Evolutionary conservation across 2,329 filamentous ascomycete species (phyloP), one percentile per base, ranked within the genome.

Genomic region (Alternaria arbusti): DNA sequence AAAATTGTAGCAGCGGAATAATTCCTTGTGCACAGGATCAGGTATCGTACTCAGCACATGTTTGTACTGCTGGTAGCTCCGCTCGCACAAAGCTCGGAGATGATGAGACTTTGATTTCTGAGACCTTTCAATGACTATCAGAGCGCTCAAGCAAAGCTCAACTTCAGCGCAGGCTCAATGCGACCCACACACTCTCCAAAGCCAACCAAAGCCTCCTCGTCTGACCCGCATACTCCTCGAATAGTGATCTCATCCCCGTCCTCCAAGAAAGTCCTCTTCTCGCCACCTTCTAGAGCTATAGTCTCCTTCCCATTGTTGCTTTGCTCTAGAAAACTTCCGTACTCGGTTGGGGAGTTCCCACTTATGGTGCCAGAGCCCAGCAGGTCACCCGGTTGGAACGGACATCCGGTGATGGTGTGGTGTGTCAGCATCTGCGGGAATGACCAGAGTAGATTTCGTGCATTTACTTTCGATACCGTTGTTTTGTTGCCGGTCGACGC

Each of bases 391-490:
- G 89, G 86, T 50, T 88, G 86, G 84, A 96, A 85, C 4, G 89
- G 88, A 77, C 92, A 96, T 6, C 92, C 92, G 1, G 90, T 91
- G 50, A 92, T 86, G 1, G 90, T 89, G 76, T 95, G 92, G 76
- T 95, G 92, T 1, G 92, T 87, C 44, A 95, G 83, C 91, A 94
- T 94, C 78, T 95, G 92, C 5, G 90, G 87, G 80, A 94, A 95
- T 0, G 91, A 94, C 85, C 89, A 95, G n/a, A 95, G 84, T 11
- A 95, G 83, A 72, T 94, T 86, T 68, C 84, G 87, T 10, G 89
- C 86, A 85, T 90, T 64, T 85, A 90, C 65, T 81, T 84, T 74
- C 1, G 86, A 84, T 50, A 94, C 86, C 0, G 86, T 87, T 0
- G 87, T 88, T 0, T 85, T 81, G 54, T 82, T 81, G 28, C 85